phyloP scores from a whole-genome alignment of 192 early-diverging fungal species.

The Backusella macrospora region DNA sequence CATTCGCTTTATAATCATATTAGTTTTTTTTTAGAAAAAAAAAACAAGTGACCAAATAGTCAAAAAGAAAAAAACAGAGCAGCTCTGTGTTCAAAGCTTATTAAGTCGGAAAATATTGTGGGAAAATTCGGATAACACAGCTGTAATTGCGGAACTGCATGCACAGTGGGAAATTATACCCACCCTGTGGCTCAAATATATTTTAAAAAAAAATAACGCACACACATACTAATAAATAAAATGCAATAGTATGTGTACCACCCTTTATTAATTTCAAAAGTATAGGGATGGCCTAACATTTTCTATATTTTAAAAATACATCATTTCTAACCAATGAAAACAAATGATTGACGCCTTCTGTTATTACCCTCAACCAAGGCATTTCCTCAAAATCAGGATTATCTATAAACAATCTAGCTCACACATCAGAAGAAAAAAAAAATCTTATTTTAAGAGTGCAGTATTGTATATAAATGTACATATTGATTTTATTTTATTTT shows the following conservation, averaged over 20 bases:
- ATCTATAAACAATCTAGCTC: neutral
- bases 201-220: constrained; percentile 8
- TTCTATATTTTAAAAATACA: constrained; percentile 2
- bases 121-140: constrained; percentile 13
- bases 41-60: neutral
- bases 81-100: neutral
- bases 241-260: neutral
- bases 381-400: neutral
- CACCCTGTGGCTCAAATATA: neutral
- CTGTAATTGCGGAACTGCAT: neutral
- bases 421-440: neutral
- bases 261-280: constrained; percentile 3
- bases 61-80: neutral
- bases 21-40: neutral
- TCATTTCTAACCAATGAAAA: constrained; percentile 6
- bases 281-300: neutral
- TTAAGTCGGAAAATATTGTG: constrained; percentile 7
- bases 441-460: neutral
- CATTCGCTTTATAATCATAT: neutral
- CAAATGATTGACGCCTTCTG: neutral
- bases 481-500: neutral
- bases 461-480: neutral
- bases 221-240: neutral
- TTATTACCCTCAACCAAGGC: neutral
- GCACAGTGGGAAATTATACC: constrained; percentile 15